These are phyloP conservation scores for Trichoderma citrinoviride DNA, from an alignment of 2,329 filamentous ascomycete genomes.

Conservation along the genomic window DNA sequence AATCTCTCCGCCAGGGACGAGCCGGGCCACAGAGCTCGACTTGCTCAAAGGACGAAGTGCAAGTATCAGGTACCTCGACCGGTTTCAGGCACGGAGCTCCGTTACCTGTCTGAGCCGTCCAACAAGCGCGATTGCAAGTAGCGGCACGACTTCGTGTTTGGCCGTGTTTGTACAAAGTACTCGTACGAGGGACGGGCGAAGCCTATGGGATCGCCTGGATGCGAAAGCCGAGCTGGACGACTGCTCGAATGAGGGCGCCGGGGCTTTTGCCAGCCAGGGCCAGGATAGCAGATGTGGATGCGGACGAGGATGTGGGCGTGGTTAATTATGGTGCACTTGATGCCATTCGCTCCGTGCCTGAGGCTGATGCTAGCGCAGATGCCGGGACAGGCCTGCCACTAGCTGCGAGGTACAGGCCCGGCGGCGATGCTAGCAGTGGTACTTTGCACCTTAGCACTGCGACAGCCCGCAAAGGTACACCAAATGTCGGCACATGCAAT, in stretches of 20 bases:
- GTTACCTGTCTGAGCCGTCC: not conserved
- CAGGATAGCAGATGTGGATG: no score
- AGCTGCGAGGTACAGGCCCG: no score
- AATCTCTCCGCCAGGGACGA: conserved; percentile 18
- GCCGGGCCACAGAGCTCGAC: conserved; percentile 14
- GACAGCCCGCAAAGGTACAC: not conserved
- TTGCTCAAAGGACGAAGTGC: not conserved
- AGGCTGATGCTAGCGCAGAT: conserved; percentile 4
- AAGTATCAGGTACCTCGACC: not conserved
- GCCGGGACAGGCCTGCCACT: conserved; percentile 8
- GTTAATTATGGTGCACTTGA: conserved; percentile 1
- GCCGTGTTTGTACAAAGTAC: not conserved
- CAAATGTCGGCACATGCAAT: conserved; percentile 10
- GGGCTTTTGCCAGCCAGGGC: conserved; percentile 8
- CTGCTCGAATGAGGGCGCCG: conserved; percentile 11
- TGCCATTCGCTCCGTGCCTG: not conserved
- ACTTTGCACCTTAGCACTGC: not conserved
- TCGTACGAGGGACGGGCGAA: not conserved
- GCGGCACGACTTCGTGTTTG: not conserved
- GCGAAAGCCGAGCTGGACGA: conserved; percentile 16
- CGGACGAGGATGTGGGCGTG: not conserved
- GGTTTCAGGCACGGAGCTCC: not conserved
- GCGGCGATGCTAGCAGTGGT: not conserved
- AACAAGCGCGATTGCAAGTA: no score
- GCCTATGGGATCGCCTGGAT: conserved; percentile 5